phyloP scores from a whole-genome alignment of 306 rosid species.

The Vigna hirtella region DNA sequence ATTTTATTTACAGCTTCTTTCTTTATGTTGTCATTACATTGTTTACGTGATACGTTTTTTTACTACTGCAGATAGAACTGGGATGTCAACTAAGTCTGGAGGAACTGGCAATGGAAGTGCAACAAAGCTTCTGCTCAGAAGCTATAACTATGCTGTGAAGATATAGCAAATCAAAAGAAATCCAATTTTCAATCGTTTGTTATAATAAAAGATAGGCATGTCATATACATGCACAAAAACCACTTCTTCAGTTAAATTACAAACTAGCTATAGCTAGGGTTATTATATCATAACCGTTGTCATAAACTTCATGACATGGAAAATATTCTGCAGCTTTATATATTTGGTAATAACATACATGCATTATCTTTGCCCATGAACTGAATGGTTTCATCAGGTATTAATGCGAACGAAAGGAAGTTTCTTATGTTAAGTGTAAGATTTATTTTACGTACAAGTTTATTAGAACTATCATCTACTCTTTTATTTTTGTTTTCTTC shows the following conservation, averaged over 20 bases:
- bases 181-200: slow-evolving; percentile 33
- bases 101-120: slow-evolving; percentile 88
- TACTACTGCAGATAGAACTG: slow-evolving; percentile 73
- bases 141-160: slow-evolving; percentile 42
- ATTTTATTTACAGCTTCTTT: background rate
- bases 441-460: too few relatives aligned
- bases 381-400: background rate
- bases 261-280: background rate
- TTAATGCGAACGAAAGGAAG: too few relatives aligned
- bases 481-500: too few relatives aligned
- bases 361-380: background rate
- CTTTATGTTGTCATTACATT: background rate
- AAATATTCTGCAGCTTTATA: background rate
- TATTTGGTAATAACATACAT: background rate
- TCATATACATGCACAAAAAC: slow-evolving; percentile 29
- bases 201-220: slow-evolving; percentile 30
- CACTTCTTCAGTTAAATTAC: slow-evolving; percentile 23
- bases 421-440: too few relatives aligned
- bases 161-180: slow-evolving; percentile 27
- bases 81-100: slow-evolving; percentile 89
- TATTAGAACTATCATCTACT: too few relatives aligned
- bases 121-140: slow-evolving; percentile 70
- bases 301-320: slow-evolving; percentile 45
- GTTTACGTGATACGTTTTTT: background rate
- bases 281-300: slow-evolving; percentile 28